Conservation (phyloP, 2,329 filamentous ascomycete genomes). For the Sporothrix dimorphospora region DNA sequence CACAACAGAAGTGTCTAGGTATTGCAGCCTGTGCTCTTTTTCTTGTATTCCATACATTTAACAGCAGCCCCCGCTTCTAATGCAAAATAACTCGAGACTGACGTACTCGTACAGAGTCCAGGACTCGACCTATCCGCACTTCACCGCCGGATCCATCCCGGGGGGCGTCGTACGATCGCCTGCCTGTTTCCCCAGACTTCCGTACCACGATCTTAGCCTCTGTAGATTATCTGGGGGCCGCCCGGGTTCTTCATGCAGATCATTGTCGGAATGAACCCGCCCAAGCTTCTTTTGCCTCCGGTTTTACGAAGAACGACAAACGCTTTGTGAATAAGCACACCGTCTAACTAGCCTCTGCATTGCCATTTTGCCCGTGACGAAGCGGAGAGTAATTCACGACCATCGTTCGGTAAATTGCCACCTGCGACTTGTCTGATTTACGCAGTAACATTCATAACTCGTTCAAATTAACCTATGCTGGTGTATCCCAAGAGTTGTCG, state of each 20-base stretch:
- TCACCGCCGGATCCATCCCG: slow-evolving; percentile 11
- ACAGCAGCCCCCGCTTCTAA: slow-evolving; percentile 4
- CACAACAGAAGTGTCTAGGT: neutral
- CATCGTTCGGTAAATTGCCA: neutral
- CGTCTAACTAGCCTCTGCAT: neutral
- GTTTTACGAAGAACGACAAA: neutral
- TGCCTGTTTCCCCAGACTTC: slow-evolving; percentile 13
- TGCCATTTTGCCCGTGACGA: neutral
- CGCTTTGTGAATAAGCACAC: neutral
- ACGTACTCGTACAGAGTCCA: neutral
- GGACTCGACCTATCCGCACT: neutral
- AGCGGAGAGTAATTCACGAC: neutral
- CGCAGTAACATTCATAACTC: neutral
- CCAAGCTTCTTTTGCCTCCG: neutral
- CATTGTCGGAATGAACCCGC: neutral
- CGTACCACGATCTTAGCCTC: neutral
- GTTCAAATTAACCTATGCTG: neutral
- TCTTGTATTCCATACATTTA: neutral
- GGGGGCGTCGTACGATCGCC: neutral
- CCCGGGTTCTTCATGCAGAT: neutral
- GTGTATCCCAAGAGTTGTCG: neutral
- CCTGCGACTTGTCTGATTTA: neutral
- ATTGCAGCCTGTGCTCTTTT: neutral
- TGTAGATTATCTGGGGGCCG: neutral
- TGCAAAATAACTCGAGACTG: neutral